Conservation (phyloP, 163 green algal species). For the Chlorella variabilis region DNA sequence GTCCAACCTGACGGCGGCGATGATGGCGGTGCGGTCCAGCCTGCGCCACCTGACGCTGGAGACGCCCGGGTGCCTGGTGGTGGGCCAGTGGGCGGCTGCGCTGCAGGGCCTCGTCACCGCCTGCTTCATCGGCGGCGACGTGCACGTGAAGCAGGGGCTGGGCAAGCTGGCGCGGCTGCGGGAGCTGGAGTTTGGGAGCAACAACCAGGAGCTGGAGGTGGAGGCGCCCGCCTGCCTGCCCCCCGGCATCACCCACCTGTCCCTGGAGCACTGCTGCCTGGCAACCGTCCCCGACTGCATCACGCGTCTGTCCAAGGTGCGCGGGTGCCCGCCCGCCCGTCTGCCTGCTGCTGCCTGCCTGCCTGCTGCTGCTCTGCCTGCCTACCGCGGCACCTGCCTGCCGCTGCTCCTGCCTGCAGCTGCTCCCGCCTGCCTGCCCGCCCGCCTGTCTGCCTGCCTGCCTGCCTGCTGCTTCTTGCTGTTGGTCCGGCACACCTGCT, state of each 20-base stretch:
- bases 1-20: not conserved
- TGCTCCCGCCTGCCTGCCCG: too few relatives aligned
- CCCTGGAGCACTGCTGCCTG: constrained; percentile 28
- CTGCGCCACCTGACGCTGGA: constrained; percentile 12
- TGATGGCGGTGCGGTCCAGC: not conserved
- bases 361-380: not conserved
- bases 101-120: not conserved
- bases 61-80: constrained; percentile 3
- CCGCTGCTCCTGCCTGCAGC: too few relatives aligned
- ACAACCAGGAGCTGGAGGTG: not conserved
- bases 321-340: not conserved
- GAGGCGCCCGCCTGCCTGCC: constrained; percentile 4
- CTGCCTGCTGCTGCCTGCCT: not conserved
- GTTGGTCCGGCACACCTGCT: too few relatives aligned
- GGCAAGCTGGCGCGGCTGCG: constrained; percentile 18
- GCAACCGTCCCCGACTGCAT: not conserved
- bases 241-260: constrained; percentile 1
- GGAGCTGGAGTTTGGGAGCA: constrained; percentile 23
- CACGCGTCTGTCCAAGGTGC: not conserved
- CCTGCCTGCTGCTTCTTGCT: too few relatives aligned
- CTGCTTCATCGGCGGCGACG: constrained; percentile 15
- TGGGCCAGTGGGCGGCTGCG: constrained; percentile 18
- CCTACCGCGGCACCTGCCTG: too few relatives aligned
- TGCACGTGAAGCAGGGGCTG: constrained; percentile 15
- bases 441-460: too few relatives aligned